A percentile compares a stretch with the other conserved stretches of the same genome.
phyloP scores from a whole-genome alignment of 306 rosid genomes.

The Rosa persica region DNA sequence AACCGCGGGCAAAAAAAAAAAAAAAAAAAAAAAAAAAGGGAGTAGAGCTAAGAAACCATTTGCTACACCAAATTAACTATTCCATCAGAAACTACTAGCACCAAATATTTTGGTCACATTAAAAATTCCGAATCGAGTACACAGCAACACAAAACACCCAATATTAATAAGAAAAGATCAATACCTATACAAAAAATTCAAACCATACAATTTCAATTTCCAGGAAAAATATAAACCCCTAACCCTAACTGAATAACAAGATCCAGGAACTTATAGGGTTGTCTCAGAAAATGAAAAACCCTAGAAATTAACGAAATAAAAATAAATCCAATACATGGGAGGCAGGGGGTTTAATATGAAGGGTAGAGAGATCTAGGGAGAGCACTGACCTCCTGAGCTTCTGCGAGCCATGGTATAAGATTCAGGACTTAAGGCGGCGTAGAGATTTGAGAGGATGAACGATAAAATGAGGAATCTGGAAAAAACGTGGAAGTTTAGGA shows the following conservation, averaged over 20 bases:
- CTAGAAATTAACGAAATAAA: conserved; percentile 24
- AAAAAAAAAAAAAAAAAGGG: too few species aligned
- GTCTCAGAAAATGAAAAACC: conserved; percentile 16
- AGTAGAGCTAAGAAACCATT: not conserved
- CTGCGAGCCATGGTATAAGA: conserved; percentile 49
- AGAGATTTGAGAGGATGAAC: not conserved
- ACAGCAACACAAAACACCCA: not conserved
- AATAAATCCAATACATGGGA: not conserved
- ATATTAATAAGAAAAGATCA: not conserved
- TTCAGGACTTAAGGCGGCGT: conserved; percentile 24
- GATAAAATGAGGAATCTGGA: conserved; percentile 3
- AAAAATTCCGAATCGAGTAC: not conserved
- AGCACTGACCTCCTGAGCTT: conserved; percentile 39
- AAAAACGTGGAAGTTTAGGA: too few species aligned
- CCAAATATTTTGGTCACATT: not conserved
- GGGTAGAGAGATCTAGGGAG: not conserved
- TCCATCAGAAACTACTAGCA: not conserved
- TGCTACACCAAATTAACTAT: not conserved
- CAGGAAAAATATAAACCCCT: not conserved
- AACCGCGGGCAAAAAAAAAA: not conserved
- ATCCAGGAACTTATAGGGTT: not conserved
- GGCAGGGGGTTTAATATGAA: not conserved
- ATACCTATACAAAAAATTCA: not conserved
- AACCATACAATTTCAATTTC: not conserved
- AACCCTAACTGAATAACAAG: not conserved